Evolutionary conservation across 805 yeast genomes (phyloP), one percentile per base, ranked within the genome.

Genomic region (Debaryomyces prosopidis): DNA sequence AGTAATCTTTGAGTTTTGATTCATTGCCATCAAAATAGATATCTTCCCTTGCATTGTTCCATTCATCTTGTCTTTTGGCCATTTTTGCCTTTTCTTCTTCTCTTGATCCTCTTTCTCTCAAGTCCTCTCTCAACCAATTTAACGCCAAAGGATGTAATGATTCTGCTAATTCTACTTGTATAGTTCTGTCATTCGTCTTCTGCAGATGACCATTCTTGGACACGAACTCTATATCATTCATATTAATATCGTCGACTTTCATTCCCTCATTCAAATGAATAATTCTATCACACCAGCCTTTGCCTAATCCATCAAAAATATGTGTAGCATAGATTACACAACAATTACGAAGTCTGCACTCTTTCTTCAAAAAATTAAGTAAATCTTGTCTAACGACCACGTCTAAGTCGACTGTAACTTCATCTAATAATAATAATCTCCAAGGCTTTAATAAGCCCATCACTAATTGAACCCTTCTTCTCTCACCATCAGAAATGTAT

Each of bases 341-440:
- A 49, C 95, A 83, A 15, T 76, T 66, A 47, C 98, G 75, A 0
- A 69, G 60, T 40, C 69, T 71, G 4, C 97, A 89, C 62, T 94
- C 99, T n/a, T 66, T 59, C 52, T 76, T 77, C 54, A 94, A 70
- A 60, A 88, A 94, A 1, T 75, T 70, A 50, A 94, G 69, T 40
- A 94, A 69, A 44, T 89, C 75, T 28, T 83, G 80, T 54, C 99
- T 76, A 2, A 91, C 98, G 40, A 94, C 75, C 5, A 94, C 99
- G 60, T 94, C 99, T 53, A 94, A 75, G 64, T 94, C 99, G 20
- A 94, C 96, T 0, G 99, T 94, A 32, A 94, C 98, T 63, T 94
- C 99, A 63, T 94, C 99, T 39, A 94, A 71, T n/a, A 94, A 69
- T 27, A 94, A 69, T 16, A 90, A 75, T 49, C 81, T 82, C 96